phyloP scores from a whole-genome alignment of 2,329 filamentous ascomycete species.

The Fusarium floridanum region DNA sequence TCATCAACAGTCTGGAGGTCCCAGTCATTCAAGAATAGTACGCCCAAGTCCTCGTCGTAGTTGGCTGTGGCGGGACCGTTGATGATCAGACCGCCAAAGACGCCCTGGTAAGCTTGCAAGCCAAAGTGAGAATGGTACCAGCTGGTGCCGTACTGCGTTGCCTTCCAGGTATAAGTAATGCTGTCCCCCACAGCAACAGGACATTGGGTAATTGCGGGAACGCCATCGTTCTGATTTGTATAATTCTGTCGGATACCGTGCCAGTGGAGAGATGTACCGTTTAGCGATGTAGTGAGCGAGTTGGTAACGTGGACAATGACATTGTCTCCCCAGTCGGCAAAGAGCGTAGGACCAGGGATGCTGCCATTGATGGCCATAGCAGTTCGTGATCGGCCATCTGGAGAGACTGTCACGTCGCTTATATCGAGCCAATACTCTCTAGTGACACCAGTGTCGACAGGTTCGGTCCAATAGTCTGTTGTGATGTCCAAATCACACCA shows the following conservation, averaged over 20 bases:
- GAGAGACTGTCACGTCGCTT: slow-evolving; percentile 54
- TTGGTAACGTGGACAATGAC: slow-evolving; percentile 69
- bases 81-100: slow-evolving; percentile 72
- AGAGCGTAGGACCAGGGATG: slow-evolving; percentile 71
- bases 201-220: slow-evolving; percentile 67
- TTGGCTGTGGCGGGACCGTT: slow-evolving; percentile 69
- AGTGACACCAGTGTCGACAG: slow-evolving; percentile 62
- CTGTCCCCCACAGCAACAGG: slow-evolving; percentile 63
- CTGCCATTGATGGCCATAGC: slow-evolving; percentile 66
- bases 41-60: slow-evolving; percentile 74
- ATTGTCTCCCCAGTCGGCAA: slow-evolving; percentile 64
- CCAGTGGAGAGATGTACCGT: slow-evolving; percentile 69
- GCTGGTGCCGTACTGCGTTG: slow-evolving; percentile 69
- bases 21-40: slow-evolving; percentile 71
- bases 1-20: slow-evolving; percentile 60
- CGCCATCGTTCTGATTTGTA: slow-evolving; percentile 71
- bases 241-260: slow-evolving; percentile 73
- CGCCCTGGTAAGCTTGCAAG: slow-evolving; percentile 64
- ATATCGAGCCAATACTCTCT: slow-evolving; percentile 63
- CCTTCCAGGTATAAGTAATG: slow-evolving; percentile 70
- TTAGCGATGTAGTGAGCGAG: slow-evolving; percentile 53
- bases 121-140: slow-evolving; percentile 74
- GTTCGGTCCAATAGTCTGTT: slow-evolving; percentile 59
- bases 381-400: slow-evolving; percentile 60
- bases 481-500: slow-evolving; percentile 64